Base-by-base conservation (phyloP, 1,284 basidiomycete genomes). In the Cryptococcus maquisensis region DNA sequence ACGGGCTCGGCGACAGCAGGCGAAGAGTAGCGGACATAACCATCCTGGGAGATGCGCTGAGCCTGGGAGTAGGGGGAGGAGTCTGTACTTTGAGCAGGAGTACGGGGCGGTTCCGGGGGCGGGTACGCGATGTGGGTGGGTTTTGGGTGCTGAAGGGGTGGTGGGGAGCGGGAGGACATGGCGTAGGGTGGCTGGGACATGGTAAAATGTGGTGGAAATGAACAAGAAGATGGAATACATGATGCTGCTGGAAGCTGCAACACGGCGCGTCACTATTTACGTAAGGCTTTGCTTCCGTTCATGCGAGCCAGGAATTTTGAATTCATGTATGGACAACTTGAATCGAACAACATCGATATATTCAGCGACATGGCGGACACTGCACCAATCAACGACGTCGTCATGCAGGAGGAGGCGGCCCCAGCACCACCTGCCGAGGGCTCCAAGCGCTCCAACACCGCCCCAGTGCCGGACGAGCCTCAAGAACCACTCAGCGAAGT, bases 61-160 rank as follows among this genome's bases (percentile, higher is more conserved):
- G 65, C 63, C 51, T 68, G 66, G 20, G 65, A 68, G 58, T 69
- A 73, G 23, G 69, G 72, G 16, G 69, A 72, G n/a, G 68, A 72
- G 40, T 73, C 63, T 13, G 69, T 68, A 26, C 66, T 68, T 10
- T 58, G 62, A 8, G 60, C 67, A 0, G 89, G 89, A 0, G 89
- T 91, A 2, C 84, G 82, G 0, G 89, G 90, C 0, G 90, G 90
- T 63, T 94, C 90, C 16, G 90, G 90, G 49, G 92, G 90, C 38
- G 76, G 75, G 72, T 87, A 90, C 0, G 87, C 86, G 4, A 88
- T 89, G 65, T 93, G 90, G 0, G 90, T 92, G 0, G 90, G 90
- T 5, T 92, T 88, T 2, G 90, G 90, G 70, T 94, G 90, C 56
- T 89, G 86, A 2, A 93, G 81, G 1, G 88, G 89, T 3, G 88